Base-by-base conservation (phyloP, 2,329 filamentous ascomycete species). In the Neofusicoccum parvum region DNA sequence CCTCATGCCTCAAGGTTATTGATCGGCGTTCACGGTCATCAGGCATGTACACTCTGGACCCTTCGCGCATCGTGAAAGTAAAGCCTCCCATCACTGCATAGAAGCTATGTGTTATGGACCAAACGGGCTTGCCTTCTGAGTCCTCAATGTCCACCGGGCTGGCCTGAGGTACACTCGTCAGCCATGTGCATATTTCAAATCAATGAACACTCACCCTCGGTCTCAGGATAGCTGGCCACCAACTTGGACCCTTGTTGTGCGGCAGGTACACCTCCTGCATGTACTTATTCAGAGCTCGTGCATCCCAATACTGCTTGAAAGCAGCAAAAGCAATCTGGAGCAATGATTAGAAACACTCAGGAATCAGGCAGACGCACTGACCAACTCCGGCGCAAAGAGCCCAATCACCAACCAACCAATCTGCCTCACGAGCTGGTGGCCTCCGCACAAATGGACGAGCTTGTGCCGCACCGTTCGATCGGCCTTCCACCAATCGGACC, bases 81-180 rank as follows among this genome's bases (percentile, higher is more conserved):
- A 70, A 46, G 20, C 70, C 70, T 11, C 68, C 69, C 69, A 71
- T 70, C 20, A 68, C 56, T 11, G 65, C 68, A 32, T 69, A 67
- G 41, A 60, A 69, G 48, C 68, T 68, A 20, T 70, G 69, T 3
- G 66, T 65, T 20, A 66, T 60, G 10, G 65, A 69, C 70, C 70
- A 71, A 17, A 56, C 37, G 14, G 15, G 20, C 10, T 54, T 54
- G n/a, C 49, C 23, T 14, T 58, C 43, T 5, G 43, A 46, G 17
- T 37, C 27, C 7, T 45, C 50, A 23, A 27, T 34, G 15, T 54
- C 50, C 5, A 23, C 50, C 5, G 34, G 50, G 17, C 10, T 37
- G 5, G 50, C 34, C 50, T 54, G 41, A 0, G 11, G 20, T 45
- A 12, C 23, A 39, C 23, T 6, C 9, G 17, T 43, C 37, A 59